A percentile compares a stretch with the other conserved stretches of the same genome.
phyloP scores from a whole-genome alignment of 495 filamentous ascomycete genomes.

The Aspergillus bridgeri region DNA sequence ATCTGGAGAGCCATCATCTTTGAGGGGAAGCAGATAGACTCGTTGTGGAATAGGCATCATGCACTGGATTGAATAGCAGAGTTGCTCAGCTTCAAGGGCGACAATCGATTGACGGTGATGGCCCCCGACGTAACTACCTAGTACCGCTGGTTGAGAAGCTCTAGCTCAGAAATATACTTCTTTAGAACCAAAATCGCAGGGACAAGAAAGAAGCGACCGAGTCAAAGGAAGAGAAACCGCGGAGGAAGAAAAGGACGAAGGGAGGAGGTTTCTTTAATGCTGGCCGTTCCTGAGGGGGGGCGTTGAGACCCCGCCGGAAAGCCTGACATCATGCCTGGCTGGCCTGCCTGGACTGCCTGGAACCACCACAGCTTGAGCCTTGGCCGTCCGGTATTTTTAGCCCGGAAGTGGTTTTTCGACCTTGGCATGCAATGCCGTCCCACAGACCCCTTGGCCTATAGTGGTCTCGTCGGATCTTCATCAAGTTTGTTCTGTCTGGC shows the following conservation, averaged over 20 bases:
- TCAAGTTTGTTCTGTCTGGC: no score
- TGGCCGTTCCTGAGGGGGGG: constrained; percentile 18
- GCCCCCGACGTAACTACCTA: neutral
- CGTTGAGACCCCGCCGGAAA: constrained; percentile 18
- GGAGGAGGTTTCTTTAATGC: constrained; percentile 12
- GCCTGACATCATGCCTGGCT: constrained; percentile 21
- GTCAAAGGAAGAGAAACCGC: constrained; percentile 2
- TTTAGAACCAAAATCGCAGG: neutral
- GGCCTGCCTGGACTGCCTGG: no score
- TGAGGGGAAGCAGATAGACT: constrained; percentile 84
- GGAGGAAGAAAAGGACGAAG: constrained; percentile 4
- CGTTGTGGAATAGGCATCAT: constrained; percentile 39
- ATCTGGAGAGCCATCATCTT: constrained; percentile 88
- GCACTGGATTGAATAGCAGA: neutral
- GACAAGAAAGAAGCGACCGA: neutral
- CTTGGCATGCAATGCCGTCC: no score
- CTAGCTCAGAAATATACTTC: neutral
- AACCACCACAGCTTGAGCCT: neutral
- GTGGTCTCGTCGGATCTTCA: no score
- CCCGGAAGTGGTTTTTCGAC: neutral
- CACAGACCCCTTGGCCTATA: no score
- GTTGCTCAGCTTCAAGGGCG: neutral
- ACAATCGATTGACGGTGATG: neutral
- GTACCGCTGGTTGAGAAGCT: neutral
- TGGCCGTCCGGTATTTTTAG: neutral